Conservation (phyloP, 177 flowering plant species). For the Telopea speciosissima region DNA sequence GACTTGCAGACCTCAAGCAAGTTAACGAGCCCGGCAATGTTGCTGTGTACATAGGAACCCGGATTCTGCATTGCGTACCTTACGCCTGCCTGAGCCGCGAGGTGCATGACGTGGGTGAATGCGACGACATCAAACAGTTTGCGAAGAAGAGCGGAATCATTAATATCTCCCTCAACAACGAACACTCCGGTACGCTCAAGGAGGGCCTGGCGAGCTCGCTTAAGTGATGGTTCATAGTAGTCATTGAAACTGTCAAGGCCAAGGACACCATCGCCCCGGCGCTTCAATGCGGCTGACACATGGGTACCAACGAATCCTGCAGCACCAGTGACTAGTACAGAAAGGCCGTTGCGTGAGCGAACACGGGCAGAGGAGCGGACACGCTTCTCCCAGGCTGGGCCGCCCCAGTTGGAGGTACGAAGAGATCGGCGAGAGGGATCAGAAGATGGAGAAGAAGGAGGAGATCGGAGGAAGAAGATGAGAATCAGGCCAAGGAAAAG, state of each 20-base stretch:
- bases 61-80: slow-evolving; percentile 57
- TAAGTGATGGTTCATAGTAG: slow-evolving; percentile 47
- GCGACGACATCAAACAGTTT: slow-evolving; percentile 42
- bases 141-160: slow-evolving; percentile 27
- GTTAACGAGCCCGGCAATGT: slow-evolving; percentile 47
- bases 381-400: slow-evolving; percentile 38
- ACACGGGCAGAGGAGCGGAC: slow-evolving; percentile 38
- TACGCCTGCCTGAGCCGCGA: slow-evolving; percentile 62
- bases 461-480: slow-evolving; percentile 22
- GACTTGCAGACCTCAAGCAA: slow-evolving; percentile 47
- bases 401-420: slow-evolving; percentile 28
- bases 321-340: slow-evolving; percentile 62
- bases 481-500: slow-evolving; percentile 25
- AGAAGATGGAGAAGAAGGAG: slow-evolving; percentile 18
- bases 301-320: slow-evolving; percentile 65
- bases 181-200: slow-evolving; percentile 34
- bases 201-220: slow-evolving; percentile 36
- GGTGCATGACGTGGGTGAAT: slow-evolving; percentile 53
- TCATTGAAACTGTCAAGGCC: slow-evolving; percentile 59
- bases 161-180: slow-evolving; percentile 51
- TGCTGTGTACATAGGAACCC: slow-evolving; percentile 45
- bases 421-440: slow-evolving; percentile 20
- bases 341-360: slow-evolving; percentile 21
- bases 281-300: slow-evolving; percentile 42
- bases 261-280: slow-evolving; percentile 59